phyloP scores from a whole-genome alignment of 2,329 filamentous ascomycete species.

The Paramyrothecium roridum region DNA sequence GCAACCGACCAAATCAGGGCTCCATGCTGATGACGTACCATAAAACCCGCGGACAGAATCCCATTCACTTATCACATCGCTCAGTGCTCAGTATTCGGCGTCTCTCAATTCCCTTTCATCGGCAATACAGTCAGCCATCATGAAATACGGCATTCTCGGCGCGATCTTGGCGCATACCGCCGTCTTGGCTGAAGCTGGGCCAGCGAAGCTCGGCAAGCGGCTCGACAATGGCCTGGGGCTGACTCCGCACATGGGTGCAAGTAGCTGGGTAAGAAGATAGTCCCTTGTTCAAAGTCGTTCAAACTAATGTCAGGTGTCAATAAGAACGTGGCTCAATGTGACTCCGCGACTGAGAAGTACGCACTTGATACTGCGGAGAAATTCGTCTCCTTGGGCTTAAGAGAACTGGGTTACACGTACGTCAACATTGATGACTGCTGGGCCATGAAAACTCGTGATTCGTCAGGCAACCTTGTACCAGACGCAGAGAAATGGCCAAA shows the following conservation, averaged over 20 bases:
- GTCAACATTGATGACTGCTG: constrained; percentile 32
- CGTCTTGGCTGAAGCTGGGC: too few species aligned
- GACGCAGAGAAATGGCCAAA: constrained; percentile 31
- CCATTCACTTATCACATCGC: too few species aligned
- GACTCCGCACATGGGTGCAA: not conserved
- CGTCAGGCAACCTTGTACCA: constrained; percentile 20
- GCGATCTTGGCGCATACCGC: too few species aligned
- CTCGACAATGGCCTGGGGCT: not conserved
- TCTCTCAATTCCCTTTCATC: too few species aligned
- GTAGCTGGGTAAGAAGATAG: not conserved
- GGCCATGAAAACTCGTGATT: constrained; percentile 18
- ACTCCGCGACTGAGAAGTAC: constrained; percentile 8
- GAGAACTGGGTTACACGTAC: constrained; percentile 23
- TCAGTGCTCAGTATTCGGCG: too few species aligned
- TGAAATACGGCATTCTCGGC: too few species aligned
- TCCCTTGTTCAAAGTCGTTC: not conserved
- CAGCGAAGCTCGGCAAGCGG: not conserved
- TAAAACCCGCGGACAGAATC: too few species aligned
- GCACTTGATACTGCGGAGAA: constrained; percentile 14
- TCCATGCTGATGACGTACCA: too few species aligned
- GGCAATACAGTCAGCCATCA: too few species aligned
- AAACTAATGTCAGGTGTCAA: not conserved
- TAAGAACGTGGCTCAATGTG: not conserved
- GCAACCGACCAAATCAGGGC: too few species aligned
- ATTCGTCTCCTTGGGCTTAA: constrained; percentile 19